A percentile compares a stretch with the other conserved stretches of the same genome.
phyloP scores from a whole-genome alignment of 2,329 filamentous ascomycete genomes.

The Lecanicillium sp. region DNA sequence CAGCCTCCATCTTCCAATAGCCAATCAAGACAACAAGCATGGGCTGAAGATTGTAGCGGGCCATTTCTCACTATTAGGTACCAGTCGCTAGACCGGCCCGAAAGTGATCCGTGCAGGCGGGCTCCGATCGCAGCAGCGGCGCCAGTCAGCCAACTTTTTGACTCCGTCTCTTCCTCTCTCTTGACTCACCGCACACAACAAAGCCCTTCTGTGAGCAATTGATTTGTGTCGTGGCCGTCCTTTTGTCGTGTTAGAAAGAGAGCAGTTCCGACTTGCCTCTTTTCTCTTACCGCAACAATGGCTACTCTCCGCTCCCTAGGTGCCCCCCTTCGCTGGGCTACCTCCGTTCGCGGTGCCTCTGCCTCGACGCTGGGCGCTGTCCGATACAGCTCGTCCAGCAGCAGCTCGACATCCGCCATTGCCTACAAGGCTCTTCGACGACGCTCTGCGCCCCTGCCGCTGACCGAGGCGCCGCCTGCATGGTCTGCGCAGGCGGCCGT shows the following conservation, averaged over 20 bases:
- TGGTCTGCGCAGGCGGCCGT: conserved; percentile 93
- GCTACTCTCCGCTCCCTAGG: conserved; percentile 35
- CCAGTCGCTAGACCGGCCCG: neutral
- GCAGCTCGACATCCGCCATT: conserved; percentile 80
- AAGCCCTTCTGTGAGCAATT: neutral
- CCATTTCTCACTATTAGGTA: too few relatives aligned
- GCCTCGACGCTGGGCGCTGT: conserved; percentile 19
- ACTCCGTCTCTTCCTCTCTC: neutral
- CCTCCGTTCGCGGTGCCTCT: conserved; percentile 20
- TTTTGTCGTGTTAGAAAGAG: too few relatives aligned
- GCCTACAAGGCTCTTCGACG: conserved; percentile 96
- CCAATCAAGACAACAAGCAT: too few relatives aligned
- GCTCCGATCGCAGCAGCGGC: conserved; percentile 8
- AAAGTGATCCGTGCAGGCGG: conserved; percentile 4
- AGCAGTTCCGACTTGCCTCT: neutral
- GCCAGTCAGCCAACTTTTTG: neutral
- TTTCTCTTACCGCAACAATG: conserved; percentile 23
- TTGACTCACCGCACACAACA: neutral
- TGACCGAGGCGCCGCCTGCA: conserved; percentile 63
- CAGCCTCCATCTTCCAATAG: too few relatives aligned
- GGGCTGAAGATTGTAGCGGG: too few relatives aligned
- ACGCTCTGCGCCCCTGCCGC: conserved; percentile 76
- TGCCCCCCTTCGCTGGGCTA: conserved; percentile 29
- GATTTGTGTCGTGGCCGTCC: too few relatives aligned
- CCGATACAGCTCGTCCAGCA: conserved; percentile 36